These are phyloP conservation scores for Carnegiea gigantea DNA, from an alignment of 179 eudicot genomes.

Conservation along the genomic window DNA sequence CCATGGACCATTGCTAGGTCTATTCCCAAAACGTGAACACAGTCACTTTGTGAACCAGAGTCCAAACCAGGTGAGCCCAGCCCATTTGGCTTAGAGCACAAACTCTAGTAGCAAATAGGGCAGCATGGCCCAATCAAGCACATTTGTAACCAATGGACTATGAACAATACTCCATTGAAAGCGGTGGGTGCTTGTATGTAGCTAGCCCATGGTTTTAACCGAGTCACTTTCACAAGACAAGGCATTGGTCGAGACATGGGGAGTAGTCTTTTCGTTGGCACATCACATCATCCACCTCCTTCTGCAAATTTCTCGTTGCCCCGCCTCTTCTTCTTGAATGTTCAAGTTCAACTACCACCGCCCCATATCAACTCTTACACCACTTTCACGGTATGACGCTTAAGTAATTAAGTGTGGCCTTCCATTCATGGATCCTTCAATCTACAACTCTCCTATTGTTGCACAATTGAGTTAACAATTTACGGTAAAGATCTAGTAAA, in stretches of 20 bases:
- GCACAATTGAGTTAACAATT: too few species aligned
- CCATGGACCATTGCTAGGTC: too few species aligned
- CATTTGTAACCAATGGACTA: not conserved
- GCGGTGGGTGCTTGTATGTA: too few species aligned
- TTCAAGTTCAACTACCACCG: not conserved
- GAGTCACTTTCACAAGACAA: not conserved
- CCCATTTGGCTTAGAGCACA: not conserved
- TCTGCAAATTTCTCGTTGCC: not conserved
- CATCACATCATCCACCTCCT: not conserved
- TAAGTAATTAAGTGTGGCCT: too few species aligned
- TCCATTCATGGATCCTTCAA: not conserved
- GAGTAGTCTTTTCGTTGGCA: not conserved
- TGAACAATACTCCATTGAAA: too few species aligned
- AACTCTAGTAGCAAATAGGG: not conserved
- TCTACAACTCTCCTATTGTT: too few species aligned
- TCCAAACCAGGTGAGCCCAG: not conserved
- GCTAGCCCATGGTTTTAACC: not conserved
- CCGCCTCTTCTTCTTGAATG: not conserved
- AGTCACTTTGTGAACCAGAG: too few species aligned
- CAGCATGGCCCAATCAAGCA: not conserved
- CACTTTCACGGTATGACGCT: not conserved
- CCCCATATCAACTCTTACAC: not conserved
- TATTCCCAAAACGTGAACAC: too few species aligned
- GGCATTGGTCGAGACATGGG: too few species aligned
- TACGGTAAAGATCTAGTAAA: too few species aligned